Base-by-base conservation (phyloP, 495 filamentous ascomycete species). In the Penicillium subrubescens region DNA sequence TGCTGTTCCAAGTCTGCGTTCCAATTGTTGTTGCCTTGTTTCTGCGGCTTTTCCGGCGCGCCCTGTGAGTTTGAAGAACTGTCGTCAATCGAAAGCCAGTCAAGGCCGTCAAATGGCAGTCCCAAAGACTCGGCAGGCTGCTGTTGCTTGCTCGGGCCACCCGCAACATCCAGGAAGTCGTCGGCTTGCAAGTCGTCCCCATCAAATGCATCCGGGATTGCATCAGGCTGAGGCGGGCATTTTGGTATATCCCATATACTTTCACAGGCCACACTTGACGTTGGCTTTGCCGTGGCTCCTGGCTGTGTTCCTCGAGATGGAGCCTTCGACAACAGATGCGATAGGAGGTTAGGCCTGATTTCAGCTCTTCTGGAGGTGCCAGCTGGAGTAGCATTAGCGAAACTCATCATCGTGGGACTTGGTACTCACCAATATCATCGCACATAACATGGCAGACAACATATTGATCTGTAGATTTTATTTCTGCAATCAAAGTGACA, bases 371-470 rank as follows among this genome's bases (percentile, higher is more conserved):
- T 82, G 60, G 86, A 74, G 0, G 96, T 97, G 3, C 94, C 96
- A 65, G 94, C 89, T 90, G 8, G n/a, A 8, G 12, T 6, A 5
- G 11, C 14, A 12, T 71, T 33, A 73, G 61, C 6, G 31, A 33
- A 27, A 0, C 17, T 5, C 31, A 29, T 11, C 25, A 6, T 46
- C 21, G 12, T 1, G 4, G 17, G 55, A 29, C 34, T 15, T 52
- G 25, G 4, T 27, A 65, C 78, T 67, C 72, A 90, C 88, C 92
- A 64, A 97, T 91, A 43, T 92, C 90, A 74, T 97, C 94, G 67
- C 95, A 97, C 77, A 90, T 91, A 14, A 92, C 83, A 74, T 92
- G 87, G 63, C 91, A 95, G 25, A 77, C 78, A 48, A 97, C 81
- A 17, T 73, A 77, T 51, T 94, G 87, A 10, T 81, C 82, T 11